phyloP scores from a whole-genome alignment of 345 rosid species.

The Citrus trifoliata region DNA sequence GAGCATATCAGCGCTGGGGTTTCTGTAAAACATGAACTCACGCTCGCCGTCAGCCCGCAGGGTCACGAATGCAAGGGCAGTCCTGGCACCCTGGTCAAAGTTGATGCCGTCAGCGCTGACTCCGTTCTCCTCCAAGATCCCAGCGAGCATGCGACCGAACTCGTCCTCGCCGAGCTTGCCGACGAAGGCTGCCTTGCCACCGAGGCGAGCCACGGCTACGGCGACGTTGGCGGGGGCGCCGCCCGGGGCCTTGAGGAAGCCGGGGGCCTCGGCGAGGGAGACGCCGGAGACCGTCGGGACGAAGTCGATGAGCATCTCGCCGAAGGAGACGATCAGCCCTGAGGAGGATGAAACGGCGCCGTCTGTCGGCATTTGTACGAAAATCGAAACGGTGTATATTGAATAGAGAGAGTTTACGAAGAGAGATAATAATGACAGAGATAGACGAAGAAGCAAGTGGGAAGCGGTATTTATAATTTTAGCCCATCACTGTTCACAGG shows the following conservation, averaged over 20 bases:
- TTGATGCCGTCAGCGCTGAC: conserved; percentile 73
- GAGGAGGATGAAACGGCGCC: conserved; percentile 30
- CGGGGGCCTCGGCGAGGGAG: conserved; percentile 93
- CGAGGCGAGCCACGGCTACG: conserved; percentile 78
- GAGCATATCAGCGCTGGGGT: conserved; percentile 97
- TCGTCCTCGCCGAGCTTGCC: conserved; percentile 98
- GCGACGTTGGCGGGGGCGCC: conserved; percentile 99
- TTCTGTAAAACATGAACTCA: conserved; percentile 93
- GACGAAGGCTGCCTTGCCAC: conserved; percentile 74
- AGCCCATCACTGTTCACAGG: too few relatives aligned
- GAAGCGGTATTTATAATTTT: neutral
- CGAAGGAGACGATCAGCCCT: conserved; percentile 77
- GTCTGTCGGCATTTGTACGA: conserved; percentile 29
- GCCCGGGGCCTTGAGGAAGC: conserved; percentile 94
- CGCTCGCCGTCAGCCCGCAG: conserved; percentile 96
- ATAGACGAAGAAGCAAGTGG: neutral
- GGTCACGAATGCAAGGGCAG: conserved; percentile 93
- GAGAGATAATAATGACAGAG: too few relatives aligned
- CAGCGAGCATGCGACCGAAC: conserved; percentile 95
- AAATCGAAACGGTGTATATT: neutral
- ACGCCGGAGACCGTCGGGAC: conserved; percentile 95
- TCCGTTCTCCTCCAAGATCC: conserved; percentile 81
- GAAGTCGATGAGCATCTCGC: conserved; percentile 97
- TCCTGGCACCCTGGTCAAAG: conserved; percentile 88
- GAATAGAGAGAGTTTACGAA: neutral